Base-by-base conservation (phyloP, 129 eudicot genomes). In the Flaveria robusta region DNA sequence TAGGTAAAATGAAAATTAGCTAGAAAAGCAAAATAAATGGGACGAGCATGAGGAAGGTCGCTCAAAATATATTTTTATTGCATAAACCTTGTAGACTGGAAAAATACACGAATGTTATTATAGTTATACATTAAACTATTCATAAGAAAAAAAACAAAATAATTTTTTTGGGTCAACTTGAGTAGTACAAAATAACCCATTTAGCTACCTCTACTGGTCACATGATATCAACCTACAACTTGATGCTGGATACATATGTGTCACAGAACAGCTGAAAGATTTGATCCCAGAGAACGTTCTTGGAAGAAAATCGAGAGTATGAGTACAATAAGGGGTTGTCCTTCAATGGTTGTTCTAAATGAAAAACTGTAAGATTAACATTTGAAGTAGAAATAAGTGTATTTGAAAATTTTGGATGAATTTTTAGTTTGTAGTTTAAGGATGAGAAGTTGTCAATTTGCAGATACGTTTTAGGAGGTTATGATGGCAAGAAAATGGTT, bases 221-320 rank as follows among this genome's bases (percentile, higher is more conserved):
- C 5, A 5, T 34, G 39, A 34, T 34, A 34, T 34, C 39, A 34
- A 34, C 39, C 39, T 65, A n/a, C 15, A 52, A 47, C 39, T 23
- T 77, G 81, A 68, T 20, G 9, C 18, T 31, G 41, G 3, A 16
- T 42, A n/a, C n/a, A 42, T 27, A 31, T 12, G 47, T 62, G 7
- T 68, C 71, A 58, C 82, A 90, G 96, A 70, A 81, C 96, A 34
- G 95, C 87, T 3, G 98, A 93, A 87, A 85, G 98, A 77, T 93
- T 88, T 81, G 98, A 93, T 78, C 96, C 96, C 12, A 90, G 98
- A 81, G 98, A 93, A 68, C 91, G 87, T 81, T 85, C 88, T 7
- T 93, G 98, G 96, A 82, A 75, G 70, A 88, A 69, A 69, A 85
- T 88, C 14, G 88, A 14, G 56, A 82, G 87, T 70, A 93, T 90